Evolutionary conservation across 179 eudicot species (phyloP).

Genomic region (Monotropa hypopitys): DNA sequence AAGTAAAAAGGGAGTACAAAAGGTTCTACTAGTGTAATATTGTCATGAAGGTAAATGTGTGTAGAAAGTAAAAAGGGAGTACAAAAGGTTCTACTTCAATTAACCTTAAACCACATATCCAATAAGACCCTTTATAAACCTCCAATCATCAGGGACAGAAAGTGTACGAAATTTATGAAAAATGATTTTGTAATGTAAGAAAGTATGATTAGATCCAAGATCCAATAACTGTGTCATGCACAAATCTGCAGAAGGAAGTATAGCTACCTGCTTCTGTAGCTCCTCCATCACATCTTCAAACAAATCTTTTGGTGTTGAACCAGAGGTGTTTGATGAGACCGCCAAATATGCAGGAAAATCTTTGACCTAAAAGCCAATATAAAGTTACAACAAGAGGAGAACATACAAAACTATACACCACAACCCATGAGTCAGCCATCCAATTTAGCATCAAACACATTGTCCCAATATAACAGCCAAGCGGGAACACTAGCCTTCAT

Average conservation of each 20-base stretch:
- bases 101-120: neutral
- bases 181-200: neutral
- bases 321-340: conserved; percentile 78
- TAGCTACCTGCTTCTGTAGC: conserved; percentile 64
- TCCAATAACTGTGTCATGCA: neutral
- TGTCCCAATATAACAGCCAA: neutral
- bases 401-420: neutral
- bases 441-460: neutral
- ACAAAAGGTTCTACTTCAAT: neutral
- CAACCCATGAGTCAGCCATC: neutral
- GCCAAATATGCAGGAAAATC: conserved; percentile 69
- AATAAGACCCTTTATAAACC: neutral
- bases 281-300: conserved; percentile 92
- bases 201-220: neutral
- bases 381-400: neutral
- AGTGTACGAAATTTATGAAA: neutral
- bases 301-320: conserved; percentile 78
- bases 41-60: neutral
- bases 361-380: conserved; percentile 46
- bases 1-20: neutral
- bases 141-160: neutral
- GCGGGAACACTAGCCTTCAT: conserved; percentile 40
- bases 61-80: neutral
- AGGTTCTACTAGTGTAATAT: neutral
- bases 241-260: neutral